A percentile compares a stretch with the other conserved stretches of the same genome.
These are phyloP conservation scores for Candida hispaniensis DNA, from an alignment of 805 yeast genomes.

Conservation along the genomic window DNA sequence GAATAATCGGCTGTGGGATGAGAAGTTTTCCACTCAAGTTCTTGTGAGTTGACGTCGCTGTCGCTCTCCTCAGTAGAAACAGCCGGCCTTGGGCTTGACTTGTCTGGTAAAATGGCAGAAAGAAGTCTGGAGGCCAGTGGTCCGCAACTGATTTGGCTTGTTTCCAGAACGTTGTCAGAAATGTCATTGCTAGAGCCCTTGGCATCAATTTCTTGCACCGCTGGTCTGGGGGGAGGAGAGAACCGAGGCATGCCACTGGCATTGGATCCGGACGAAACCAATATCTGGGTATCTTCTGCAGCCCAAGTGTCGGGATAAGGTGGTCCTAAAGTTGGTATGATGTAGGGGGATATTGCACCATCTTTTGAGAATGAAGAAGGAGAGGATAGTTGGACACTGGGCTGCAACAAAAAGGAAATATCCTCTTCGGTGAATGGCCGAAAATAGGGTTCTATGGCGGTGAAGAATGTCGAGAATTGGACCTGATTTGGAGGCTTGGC, in stretches of 20 bases:
- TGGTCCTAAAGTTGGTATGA: slow-evolving; percentile 79
- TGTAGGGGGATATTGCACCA: slow-evolving; percentile 44
- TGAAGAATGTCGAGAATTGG: slow-evolving; percentile 76
- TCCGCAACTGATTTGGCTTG: slow-evolving; percentile 76
- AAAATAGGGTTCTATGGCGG: slow-evolving; percentile 78
- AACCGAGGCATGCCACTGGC: slow-evolving; percentile 21
- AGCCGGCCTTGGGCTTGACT: too few relatives aligned
- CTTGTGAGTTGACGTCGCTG: too few relatives aligned
- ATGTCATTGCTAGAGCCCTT: slow-evolving; percentile 49
- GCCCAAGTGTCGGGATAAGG: slow-evolving; percentile 77
- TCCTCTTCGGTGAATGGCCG: slow-evolving; percentile 74
- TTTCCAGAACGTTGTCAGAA: slow-evolving; percentile 52
- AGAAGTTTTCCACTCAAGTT: slow-evolving; percentile 38
- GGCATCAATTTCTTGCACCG: slow-evolving; percentile 31
- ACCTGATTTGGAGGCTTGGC: slow-evolving; percentile 84
- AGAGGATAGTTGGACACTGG: slow-evolving; percentile 42
- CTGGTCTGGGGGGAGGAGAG: slow-evolving; percentile 27
- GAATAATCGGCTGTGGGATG: slow-evolving; percentile 51
- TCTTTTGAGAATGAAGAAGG: slow-evolving; percentile 32
- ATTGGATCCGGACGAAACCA: slow-evolving; percentile 9
- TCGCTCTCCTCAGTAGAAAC: too few relatives aligned
- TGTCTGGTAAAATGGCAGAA: slow-evolving; percentile 54
- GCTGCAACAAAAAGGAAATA: slow-evolving; percentile 54
- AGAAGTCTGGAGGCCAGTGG: slow-evolving; percentile 77
- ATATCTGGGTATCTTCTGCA: slow-evolving; percentile 49